Conservation (phyloP, 1,139 yeast genomes). For the Pichia sp. region DNA sequence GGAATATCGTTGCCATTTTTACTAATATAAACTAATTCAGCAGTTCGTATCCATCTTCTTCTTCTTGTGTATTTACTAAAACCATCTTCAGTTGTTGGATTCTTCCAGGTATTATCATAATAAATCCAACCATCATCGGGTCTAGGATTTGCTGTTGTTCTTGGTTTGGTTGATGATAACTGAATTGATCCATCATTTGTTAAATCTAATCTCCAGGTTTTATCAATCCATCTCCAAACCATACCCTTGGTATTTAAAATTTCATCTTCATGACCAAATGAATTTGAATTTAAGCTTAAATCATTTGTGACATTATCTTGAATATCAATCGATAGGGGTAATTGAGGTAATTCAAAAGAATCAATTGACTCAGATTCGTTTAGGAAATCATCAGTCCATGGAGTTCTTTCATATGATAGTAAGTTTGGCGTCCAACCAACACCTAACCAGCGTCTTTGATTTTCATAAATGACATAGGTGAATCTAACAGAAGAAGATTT, state of each 20-base stretch:
- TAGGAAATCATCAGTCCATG: conserved; percentile 95
- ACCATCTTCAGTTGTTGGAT: conserved; percentile 81
- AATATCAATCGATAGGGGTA: conserved; percentile 13
- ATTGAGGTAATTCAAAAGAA: conserved; percentile 69
- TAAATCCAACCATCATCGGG: conserved; percentile 82
- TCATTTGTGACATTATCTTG: conserved; percentile 37
- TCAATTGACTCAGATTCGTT: conserved; percentile 80
- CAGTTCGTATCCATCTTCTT: conserved; percentile 93
- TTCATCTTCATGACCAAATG: conserved; percentile 1
- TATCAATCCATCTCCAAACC: conserved; percentile 92
- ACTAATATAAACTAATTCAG: conserved; percentile 53
- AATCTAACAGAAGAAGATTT: conserved; percentile 56
- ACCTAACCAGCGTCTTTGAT: conserved; percentile 96
- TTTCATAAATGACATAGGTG: conserved; percentile 90
- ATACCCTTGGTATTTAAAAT: conserved; percentile 38
- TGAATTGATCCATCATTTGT: conserved; percentile 85
- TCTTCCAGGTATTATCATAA: conserved; percentile 91
- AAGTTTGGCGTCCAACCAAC: conserved; percentile 96
- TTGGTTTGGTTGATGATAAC: conserved; percentile 56
- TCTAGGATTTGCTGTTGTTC: conserved; percentile 71
- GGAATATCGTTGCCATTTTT: neutral
- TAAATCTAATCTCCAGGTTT: conserved; percentile 82
- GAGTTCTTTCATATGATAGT: conserved; percentile 84
- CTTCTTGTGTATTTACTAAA: conserved; percentile 89
- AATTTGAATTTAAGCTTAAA: neutral